Evolutionary conservation across 345 rosid genomes (phyloP), one percentile per base, ranked within the genome.

Genomic region (Citrus unshiu): DNA sequence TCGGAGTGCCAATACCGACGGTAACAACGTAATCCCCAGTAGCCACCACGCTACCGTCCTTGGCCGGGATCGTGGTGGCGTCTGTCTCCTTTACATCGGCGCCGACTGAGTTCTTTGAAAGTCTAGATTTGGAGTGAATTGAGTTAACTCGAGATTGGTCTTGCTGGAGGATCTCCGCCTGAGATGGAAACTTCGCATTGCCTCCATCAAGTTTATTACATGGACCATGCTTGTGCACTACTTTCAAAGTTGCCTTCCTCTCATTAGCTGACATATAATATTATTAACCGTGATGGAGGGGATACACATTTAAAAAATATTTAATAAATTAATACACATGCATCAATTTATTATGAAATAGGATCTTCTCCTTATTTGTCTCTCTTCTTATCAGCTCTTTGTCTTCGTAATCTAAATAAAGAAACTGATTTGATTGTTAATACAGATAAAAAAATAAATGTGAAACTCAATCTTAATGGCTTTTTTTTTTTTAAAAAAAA

Each of bases 141-240:
- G 90, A 89, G 40, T 88, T 65, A 0, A 93, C 97, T 66, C 97
- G 83, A 1, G 92, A 70, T 54, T 91, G 87, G 77, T 95, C 98
- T 34, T 71, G 90, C 13, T 2, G 85, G 25, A 95, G 95, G 69
- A 91, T 83, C 32, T 92, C 85, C 0, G 40, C 19, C 71, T 78
- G 91, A 25, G 87, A 83, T 12, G 88, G 89, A 57, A 64, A 57
- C 30, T 70, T 81, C 30, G 78, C 22, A 29, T 56, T 77, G 22
- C 49, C 68, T 32, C 39, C 78, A 58, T 60, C 61, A 54, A 80
- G 82, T 10, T 71, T 35, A 16, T 85, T 77, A 83, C 98, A 95
- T 68, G 98, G 87, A 1, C 98, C 98, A 49, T 91, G 86, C 77
- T 83, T 88, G 85, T 95, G 93, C 61, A 85, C 81, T 69, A 95